These are phyloP conservation scores for Ampelocalamus luodianensis DNA, from an alignment of 176 grass and related monocot species.

Conservation along the genomic window DNA sequence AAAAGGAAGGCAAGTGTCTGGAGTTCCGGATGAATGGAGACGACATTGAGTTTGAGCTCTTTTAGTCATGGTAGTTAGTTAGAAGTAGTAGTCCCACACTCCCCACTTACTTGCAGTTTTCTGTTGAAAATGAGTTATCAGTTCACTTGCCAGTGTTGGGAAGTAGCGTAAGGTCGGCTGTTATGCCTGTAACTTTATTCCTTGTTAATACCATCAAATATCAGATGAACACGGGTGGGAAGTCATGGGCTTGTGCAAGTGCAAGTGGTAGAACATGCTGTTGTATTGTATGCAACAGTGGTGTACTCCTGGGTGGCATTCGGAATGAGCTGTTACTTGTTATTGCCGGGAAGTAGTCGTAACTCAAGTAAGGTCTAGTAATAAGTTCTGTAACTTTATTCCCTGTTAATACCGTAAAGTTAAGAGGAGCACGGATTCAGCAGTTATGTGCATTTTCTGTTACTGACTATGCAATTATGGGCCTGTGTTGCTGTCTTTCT, in stretches of 20 bases:
- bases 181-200: conserved; percentile 59
- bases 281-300: neutral
- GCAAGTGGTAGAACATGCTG: neutral
- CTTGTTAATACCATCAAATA: conserved; percentile 82
- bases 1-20: conserved; percentile 85
- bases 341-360: neutral
- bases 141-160: conserved; percentile 40
- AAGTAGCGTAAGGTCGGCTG: conserved; percentile 45
- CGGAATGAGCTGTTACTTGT: conserved; percentile 4
- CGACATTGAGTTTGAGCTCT: conserved; percentile 88
- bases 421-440: neutral
- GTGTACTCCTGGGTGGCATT: neutral
- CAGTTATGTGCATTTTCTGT: conserved; percentile 2
- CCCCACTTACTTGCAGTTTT: conserved; percentile 41
- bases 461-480: neutral
- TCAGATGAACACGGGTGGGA: conserved; percentile 41
- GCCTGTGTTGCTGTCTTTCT: neutral
- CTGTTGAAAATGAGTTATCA: conserved; percentile 47
- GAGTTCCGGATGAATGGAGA: conserved; percentile 81
- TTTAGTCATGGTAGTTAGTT: conserved; percentile 59
- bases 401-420: conserved; percentile 18
- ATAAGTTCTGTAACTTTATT: conserved; percentile 12
- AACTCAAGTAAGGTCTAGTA: neutral
- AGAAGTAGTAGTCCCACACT: conserved; percentile 34
- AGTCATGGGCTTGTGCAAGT: conserved; percentile 25